phyloP scores from a whole-genome alignment of 768 basidiomycete species.

The Mycena amicta region DNA sequence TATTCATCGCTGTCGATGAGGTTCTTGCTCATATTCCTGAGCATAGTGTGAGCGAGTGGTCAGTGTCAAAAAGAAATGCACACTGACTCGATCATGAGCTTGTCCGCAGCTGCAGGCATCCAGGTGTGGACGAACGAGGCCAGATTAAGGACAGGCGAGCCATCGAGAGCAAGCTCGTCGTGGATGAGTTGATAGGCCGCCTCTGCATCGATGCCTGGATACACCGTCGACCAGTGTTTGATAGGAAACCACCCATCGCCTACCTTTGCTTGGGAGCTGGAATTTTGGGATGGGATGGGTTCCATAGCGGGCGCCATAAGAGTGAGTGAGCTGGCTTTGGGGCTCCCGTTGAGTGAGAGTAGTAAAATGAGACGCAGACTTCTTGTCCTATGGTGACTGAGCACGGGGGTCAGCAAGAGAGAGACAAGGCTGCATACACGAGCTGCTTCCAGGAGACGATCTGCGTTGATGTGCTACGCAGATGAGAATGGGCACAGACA shows the following conservation, averaged over 20 bases:
- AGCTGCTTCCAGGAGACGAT: constrained; percentile 60
- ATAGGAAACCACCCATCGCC: no score
- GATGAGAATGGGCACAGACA: constrained; percentile 62
- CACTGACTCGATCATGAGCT: constrained; percentile 34
- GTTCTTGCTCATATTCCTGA: constrained; percentile 69
- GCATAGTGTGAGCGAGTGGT: constrained; percentile 23
- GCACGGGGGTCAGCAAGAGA: constrained; percentile 5
- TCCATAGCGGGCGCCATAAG: constrained; percentile 66
- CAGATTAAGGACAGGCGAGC: constrained; percentile 62
- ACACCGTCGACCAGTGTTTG: no score
- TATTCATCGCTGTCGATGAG: constrained; percentile 68
- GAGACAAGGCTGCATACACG: constrained; percentile 38
- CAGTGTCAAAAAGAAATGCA: not conserved
- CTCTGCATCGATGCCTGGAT: constrained; percentile 58
- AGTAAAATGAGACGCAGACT: constrained; percentile 32
- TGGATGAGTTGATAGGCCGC: constrained; percentile 57
- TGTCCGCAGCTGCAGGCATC: constrained; percentile 56
- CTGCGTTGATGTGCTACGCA: constrained; percentile 77
- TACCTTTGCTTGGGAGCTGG: constrained; percentile 24
- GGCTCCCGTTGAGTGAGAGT: constrained; percentile 37
- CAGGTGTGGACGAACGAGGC: constrained; percentile 67
- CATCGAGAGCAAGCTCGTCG: constrained; percentile 69
- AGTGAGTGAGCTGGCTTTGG: constrained; percentile 35
- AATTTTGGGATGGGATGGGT: constrained; percentile 75
- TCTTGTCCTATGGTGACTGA: constrained; percentile 53